Conservation (phyloP, 139 green algal species). For the Picochlorum sp. region DNA sequence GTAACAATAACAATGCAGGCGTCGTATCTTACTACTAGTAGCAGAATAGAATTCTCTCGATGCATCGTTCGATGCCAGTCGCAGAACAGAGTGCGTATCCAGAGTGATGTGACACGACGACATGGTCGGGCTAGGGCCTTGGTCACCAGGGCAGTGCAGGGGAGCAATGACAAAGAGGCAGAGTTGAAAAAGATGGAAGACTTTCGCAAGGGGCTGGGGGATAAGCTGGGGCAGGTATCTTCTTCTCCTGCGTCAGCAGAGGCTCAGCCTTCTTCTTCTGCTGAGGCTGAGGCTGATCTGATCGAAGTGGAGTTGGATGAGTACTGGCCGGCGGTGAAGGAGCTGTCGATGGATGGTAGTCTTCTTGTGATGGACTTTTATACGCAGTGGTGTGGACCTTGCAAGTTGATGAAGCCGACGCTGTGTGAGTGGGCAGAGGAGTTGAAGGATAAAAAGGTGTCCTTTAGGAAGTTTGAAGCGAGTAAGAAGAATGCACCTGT, state of each 20-base stretch:
- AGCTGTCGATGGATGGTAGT: slow-evolving; percentile 22
- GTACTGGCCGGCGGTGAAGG: slow-evolving; percentile 18
- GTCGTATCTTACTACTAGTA: no score
- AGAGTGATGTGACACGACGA: no score
- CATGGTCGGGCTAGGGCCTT: no score
- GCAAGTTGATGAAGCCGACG: slow-evolving; percentile 70
- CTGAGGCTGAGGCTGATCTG: slow-evolving; percentile 7
- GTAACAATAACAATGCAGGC: no score
- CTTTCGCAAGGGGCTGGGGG: slow-evolving; percentile 22
- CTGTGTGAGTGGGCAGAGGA: slow-evolving; percentile 50
- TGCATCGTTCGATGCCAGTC: no score
- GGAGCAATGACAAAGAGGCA: slow-evolving; percentile 11
- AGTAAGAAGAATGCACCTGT: slow-evolving; percentile 69
- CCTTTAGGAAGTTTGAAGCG: slow-evolving; percentile 71
- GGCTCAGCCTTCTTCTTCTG: slow-evolving; percentile 4
- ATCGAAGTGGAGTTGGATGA: slow-evolving; percentile 21
- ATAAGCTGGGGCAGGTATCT: slow-evolving; percentile 16
- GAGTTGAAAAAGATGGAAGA: slow-evolving; percentile 31
- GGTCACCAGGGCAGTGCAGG: no score
- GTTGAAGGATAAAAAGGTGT: slow-evolving; percentile 27
- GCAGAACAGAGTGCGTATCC: no score
- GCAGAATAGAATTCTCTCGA: no score
- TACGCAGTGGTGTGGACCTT: slow-evolving; percentile 65
- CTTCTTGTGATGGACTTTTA: slow-evolving; percentile 64
- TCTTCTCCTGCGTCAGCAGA: slow-evolving; percentile 6